Percentiles rank a stretch among this genome's conserved stretches.
phyloP scores from a whole-genome alignment of 805 yeast species.

The Vanderwaltozyma yarrowii region DNA sequence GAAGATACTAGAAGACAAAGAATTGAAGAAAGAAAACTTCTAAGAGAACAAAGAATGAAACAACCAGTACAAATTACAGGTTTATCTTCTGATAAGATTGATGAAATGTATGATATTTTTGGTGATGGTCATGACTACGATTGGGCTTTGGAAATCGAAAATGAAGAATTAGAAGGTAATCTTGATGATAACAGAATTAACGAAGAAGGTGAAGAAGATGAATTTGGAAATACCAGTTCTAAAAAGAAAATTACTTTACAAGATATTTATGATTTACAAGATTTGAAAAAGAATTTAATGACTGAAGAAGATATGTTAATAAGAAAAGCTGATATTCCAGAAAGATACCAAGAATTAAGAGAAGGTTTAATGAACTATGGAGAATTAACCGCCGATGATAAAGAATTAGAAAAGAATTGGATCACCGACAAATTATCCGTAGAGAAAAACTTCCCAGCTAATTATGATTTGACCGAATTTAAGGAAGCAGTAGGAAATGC shows the following conservation, averaged over 20 bases:
- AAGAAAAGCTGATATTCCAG: slow-evolving; percentile 83
- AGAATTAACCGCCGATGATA: slow-evolving; percentile 53
- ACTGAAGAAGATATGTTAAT: slow-evolving; percentile 88
- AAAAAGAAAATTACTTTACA: slow-evolving; percentile 43
- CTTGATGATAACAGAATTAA: slow-evolving; percentile 14
- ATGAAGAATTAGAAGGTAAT: slow-evolving; percentile 36
- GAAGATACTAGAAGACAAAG: slow-evolving; percentile 38
- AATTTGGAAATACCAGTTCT: slow-evolving; percentile 21
- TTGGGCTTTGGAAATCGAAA: slow-evolving; percentile 83
- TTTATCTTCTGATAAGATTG: slow-evolving; percentile 80
- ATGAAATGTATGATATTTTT: slow-evolving; percentile 87
- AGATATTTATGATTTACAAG: slow-evolving; percentile 92
- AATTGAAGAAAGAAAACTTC: slow-evolving; percentile 22
- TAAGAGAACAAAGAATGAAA: slow-evolving; percentile 36
- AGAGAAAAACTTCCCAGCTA: slow-evolving; percentile 40
- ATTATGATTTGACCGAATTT: slow-evolving; percentile 42
- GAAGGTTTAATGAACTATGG: slow-evolving; percentile 54
- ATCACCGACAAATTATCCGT: slow-evolving; percentile 51
- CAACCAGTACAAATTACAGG: slow-evolving; percentile 49
- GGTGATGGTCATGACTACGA: slow-evolving; percentile 97
- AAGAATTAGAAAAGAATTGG: slow-evolving; percentile 70
- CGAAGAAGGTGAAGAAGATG: slow-evolving; percentile 21
- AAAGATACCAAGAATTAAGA: slow-evolving; percentile 76
- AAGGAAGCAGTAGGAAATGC: slow-evolving; percentile 60
- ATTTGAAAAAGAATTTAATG: slow-evolving; percentile 78